Evolutionary conservation across 2,329 filamentous ascomycete genomes (phyloP), one percentile per base, ranked within the genome.

Genomic region (Alternaria gansuensis): DNA sequence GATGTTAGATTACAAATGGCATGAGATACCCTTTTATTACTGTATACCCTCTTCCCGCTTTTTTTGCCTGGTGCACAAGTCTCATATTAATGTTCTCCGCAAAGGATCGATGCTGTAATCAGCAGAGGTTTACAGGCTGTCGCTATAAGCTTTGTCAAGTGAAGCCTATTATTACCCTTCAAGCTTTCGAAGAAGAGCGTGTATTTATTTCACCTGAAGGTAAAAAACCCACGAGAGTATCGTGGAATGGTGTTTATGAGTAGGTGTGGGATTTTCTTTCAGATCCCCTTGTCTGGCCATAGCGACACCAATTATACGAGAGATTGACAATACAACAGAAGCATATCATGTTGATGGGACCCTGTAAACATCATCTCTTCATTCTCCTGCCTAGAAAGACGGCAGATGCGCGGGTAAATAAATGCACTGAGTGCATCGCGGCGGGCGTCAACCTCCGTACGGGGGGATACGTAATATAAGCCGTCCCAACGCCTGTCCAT

Each of bases 11-110:
- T 48, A 29, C 14, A 2, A 34, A 48, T 34, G 44, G 3, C 33
- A 43, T 44, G 33, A 34, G 41, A 54, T 54, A 54, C 40, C 29
- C 51, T 34, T 33, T 5, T 17, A 33, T 31, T 13, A 11, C 11
- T 34, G 8, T 5, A 34, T 13, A 3, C 3, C 11, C 31, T 2
- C 31, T 13, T 13, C 10, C 17, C 17, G 17, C 17, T 17, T 17
- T 17, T 17, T 17, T 17, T 17, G 17, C 17, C 17, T 17, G 17
- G 17, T 17, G 17, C 17, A 17, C 17, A 17, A 17, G 17, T 17
- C 17, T 17, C 17, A 17, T 17, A 17, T 17, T 17, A 17, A 17
- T 17, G 17, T 17, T 17, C 17, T 17, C 17, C 17, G 17, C 17
- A 17, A 17, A 17, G 17, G 17, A 17, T 17, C 17, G 17, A 17